Conservation (phyloP, 2,329 filamentous ascomycete genomes). For the Penicillium sp. region DNA sequence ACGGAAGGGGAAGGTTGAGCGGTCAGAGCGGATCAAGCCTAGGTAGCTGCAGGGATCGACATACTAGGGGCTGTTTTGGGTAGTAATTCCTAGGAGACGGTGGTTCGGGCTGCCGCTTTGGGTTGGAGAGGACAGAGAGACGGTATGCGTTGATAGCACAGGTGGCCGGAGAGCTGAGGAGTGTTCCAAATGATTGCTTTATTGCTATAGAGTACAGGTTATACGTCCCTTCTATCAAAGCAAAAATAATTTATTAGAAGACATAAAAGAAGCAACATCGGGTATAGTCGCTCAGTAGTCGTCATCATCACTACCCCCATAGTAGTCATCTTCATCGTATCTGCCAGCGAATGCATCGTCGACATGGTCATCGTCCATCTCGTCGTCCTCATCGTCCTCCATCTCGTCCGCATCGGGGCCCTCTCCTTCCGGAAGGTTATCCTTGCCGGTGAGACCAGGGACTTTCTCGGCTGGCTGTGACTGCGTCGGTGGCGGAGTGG, state of each 20-base stretch:
- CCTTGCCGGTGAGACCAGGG: slow-evolving; percentile 3
- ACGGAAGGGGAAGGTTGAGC: background rate
- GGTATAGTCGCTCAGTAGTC: slow-evolving; percentile 25
- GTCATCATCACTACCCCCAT: slow-evolving; percentile 34
- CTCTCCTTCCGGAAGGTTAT: slow-evolving; percentile 22
- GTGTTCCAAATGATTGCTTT: background rate
- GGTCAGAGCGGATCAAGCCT: background rate
- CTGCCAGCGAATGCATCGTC: slow-evolving; percentile 36
- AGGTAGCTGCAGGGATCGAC: background rate
- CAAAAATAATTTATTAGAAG: background rate
- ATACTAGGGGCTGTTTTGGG: background rate
- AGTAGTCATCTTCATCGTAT: slow-evolving; percentile 20
- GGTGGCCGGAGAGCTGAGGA: background rate
- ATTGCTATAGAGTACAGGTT: slow-evolving; percentile 2
- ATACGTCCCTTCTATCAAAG: background rate
- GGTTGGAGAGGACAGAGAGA: background rate
- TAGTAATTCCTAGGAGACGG: background rate
- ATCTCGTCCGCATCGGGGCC: slow-evolving; percentile 26
- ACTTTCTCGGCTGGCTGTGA: background rate
- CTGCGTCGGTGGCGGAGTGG: slow-evolving; percentile 15
- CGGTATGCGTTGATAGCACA: background rate
- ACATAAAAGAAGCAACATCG: background rate
- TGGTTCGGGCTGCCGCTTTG: slow-evolving; percentile 1
- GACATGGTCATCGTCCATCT: slow-evolving; percentile 26
- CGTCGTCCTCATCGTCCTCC: slow-evolving; percentile 30